Percentiles rank a stretch among this genome's conserved stretches.
Conservation (phyloP, 2,329 filamentous ascomycete species). For the Aciculosporium take region DNA sequence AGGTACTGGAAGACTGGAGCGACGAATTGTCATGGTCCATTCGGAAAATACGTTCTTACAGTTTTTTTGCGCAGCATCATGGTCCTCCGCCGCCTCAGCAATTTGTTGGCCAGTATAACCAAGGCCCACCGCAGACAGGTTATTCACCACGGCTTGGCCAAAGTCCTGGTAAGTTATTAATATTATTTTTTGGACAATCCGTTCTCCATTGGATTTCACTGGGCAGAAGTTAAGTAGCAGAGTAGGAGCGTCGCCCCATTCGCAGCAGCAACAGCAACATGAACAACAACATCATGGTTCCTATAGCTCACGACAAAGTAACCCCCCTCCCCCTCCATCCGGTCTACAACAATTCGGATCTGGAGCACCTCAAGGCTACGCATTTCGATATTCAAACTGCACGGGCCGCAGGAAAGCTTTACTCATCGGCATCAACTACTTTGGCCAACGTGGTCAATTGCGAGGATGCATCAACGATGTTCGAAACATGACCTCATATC, state of each 20-base stretch:
- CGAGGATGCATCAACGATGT: conserved; percentile 95
- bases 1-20: conserved; percentile 17
- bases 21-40: neutral
- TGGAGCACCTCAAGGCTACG: conserved; percentile 67
- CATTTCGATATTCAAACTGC: conserved; percentile 83
- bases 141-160: conserved; percentile 33
- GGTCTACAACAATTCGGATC: conserved; percentile 60
- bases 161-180: conserved; percentile 24
- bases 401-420: conserved; percentile 79
- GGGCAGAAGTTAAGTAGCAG: neutral
- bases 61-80: conserved; percentile 9
- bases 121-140: conserved; percentile 25
- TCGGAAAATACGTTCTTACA: neutral
- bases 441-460: conserved; percentile 78
- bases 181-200: too few species aligned
- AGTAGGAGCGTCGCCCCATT: conserved; percentile 9
- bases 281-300: conserved; percentile 7
- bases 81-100: conserved; percentile 22
- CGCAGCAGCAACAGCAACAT: conserved; percentile 1
- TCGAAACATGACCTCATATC: conserved; percentile 86
- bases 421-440: conserved; percentile 93
- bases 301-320: conserved; percentile 2
- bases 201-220: neutral
- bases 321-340: conserved; percentile 52
- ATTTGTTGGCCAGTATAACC: conserved; percentile 16